phyloP scores from a whole-genome alignment of 331 rosid genomes.

The Stylosanthes scabra region DNA sequence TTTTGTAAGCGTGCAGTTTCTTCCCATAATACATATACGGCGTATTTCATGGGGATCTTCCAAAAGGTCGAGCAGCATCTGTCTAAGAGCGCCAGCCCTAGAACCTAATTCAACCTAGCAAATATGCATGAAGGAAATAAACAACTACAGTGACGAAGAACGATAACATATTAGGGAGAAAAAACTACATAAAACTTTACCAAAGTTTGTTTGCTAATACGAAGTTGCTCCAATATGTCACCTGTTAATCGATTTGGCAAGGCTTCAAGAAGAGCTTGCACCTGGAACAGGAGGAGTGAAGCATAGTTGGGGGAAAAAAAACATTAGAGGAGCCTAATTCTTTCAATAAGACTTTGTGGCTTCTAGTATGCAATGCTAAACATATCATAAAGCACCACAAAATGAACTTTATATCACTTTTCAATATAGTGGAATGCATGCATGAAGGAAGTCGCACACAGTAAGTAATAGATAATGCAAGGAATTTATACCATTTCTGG shows the following conservation, averaged over 20 bases:
- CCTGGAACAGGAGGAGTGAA: conserved; percentile 52
- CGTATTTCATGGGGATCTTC: conserved; percentile 94
- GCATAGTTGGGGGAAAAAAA: neutral
- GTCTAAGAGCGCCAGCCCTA: conserved; percentile 94
- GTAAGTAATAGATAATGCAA: conserved; percentile 10
- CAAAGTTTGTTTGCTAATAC: conserved; percentile 97
- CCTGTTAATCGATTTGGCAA: conserved; percentile 92
- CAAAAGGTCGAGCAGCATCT: conserved; percentile 93
- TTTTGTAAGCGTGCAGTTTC: conserved; percentile 75
- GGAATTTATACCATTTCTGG: conserved; percentile 27
- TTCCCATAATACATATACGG: conserved; percentile 90
- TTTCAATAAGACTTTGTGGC: neutral
- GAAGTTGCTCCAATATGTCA: conserved; percentile 92
- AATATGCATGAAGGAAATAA: conserved; percentile 29
- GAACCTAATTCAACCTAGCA: conserved; percentile 96
- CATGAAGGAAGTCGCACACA: conserved; percentile 12
- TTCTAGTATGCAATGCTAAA: conserved; percentile 5
- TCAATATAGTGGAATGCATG: conserved; percentile 14
- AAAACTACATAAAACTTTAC: conserved; percentile 47
- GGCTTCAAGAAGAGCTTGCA: conserved; percentile 82
- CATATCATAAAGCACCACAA: conserved; percentile 10
- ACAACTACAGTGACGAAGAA: conserved; percentile 14
- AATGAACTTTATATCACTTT: conserved; percentile 14
- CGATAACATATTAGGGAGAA: conserved; percentile 20
- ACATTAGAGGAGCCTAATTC: neutral